Evolutionary conservation across 306 rosid genomes (phyloP).

Genomic region (Malus sieversii): DNA sequence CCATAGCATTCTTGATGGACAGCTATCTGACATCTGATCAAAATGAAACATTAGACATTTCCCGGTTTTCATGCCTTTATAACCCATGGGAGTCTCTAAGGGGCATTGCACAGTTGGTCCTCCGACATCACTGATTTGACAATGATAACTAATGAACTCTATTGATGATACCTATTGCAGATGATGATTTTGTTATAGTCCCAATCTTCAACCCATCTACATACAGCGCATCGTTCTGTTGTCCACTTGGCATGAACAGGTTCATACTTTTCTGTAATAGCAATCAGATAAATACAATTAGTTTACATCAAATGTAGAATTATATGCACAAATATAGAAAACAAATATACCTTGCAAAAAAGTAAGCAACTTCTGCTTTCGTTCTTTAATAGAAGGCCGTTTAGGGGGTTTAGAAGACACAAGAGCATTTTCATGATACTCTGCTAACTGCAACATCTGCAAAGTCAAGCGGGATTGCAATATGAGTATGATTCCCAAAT

Average conservation of each 20-base stretch:
- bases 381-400: slow-evolving; percentile 76
- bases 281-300: slow-evolving; percentile 13
- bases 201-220: slow-evolving; percentile 99
- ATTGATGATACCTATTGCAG: slow-evolving; percentile 69
- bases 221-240: slow-evolving; percentile 99
- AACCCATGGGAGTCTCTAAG: neutral
- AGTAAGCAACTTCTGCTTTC: slow-evolving; percentile 79
- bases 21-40: slow-evolving; percentile 88
- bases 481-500: neutral
- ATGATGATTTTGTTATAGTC: slow-evolving; percentile 97
- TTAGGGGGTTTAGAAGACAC: slow-evolving; percentile 70
- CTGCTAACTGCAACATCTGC: slow-evolving; percentile 98
- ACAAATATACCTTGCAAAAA: slow-evolving; percentile 72
- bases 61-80: neutral
- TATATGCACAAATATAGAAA: neutral
- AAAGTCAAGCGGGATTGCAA: slow-evolving; percentile 23
- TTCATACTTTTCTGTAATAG: slow-evolving; percentile 78
- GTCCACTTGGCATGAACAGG: slow-evolving; percentile 96
- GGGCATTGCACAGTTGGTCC: neutral
- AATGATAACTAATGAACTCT: slow-evolving; percentile 7
- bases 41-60: slow-evolving; percentile 2
- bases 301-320: neutral
- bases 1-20: slow-evolving; percentile 99
- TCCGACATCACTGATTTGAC: neutral
- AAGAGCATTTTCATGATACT: slow-evolving; percentile 66